Evolutionary conservation across 1,284 basidiomycete genomes (phyloP).

Genomic region (Puccinia triticina): DNA sequence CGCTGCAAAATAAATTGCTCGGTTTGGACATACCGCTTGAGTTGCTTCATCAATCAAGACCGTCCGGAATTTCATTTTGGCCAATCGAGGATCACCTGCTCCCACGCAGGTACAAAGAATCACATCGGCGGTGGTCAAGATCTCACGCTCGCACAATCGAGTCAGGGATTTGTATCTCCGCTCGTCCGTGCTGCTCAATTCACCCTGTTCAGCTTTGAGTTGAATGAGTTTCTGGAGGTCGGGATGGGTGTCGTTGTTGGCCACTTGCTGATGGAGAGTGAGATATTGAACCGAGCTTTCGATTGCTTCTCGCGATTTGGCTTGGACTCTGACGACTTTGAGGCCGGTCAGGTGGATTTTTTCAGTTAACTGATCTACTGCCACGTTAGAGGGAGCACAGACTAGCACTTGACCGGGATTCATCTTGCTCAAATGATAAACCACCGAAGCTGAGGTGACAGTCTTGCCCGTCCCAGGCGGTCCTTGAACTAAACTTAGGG

Average conservation of each 20-base stretch:
- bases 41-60: conserved; percentile 99
- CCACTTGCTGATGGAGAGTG: conserved; percentile 95
- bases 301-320: conserved; percentile 95
- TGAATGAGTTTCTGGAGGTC: conserved; percentile 97
- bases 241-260: conserved; percentile 83
- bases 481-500: conserved; percentile 96
- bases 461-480: conserved; percentile 99
- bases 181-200: conserved; percentile 93
- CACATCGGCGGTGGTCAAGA: conserved; percentile 89
- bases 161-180: conserved; percentile 96
- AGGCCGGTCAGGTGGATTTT: conserved; percentile 96
- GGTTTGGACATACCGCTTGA: conserved; percentile 75
- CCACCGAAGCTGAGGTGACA: conserved; percentile 98
- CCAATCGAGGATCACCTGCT: conserved; percentile 89
- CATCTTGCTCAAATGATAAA: conserved; percentile 99
- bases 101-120: conserved; percentile 99
- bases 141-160: conserved; percentile 94
- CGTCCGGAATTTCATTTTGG: conserved; percentile 96
- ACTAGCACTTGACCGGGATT: conserved; percentile 98
- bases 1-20: not conserved
- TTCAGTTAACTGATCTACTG: conserved; percentile 97
- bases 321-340: conserved; percentile 95
- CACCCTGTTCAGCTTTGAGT: conserved; percentile 95
- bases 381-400: conserved; percentile 98
- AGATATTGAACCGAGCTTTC: conserved; percentile 91